These are phyloP conservation scores for Leptographium flavum DNA, from an alignment of 2,329 filamentous ascomycete species.

Conservation along the genomic window DNA sequence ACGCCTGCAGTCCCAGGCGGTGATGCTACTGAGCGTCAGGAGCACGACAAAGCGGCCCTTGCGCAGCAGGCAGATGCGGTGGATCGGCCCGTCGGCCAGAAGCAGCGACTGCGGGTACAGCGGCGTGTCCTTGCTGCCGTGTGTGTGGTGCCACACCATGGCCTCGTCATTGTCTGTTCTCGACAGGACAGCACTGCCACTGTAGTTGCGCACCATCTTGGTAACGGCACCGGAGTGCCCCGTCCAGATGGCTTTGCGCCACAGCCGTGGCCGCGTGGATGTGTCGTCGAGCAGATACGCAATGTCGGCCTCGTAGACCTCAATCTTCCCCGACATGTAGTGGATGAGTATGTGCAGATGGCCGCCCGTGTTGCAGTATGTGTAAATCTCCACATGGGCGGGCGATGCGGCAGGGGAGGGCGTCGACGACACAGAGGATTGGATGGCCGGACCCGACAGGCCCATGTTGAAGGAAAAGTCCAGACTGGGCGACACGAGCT, in stretches of 20 bases:
- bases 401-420: neutral
- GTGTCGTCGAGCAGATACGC: constrained; percentile 68
- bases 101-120: constrained; percentile 36
- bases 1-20: constrained; percentile 65
- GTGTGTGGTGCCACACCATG: constrained; percentile 65
- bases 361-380: constrained; percentile 54
- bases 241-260: constrained; percentile 57
- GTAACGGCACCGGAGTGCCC: constrained; percentile 70
- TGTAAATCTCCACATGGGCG: constrained; percentile 52
- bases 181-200: constrained; percentile 67
- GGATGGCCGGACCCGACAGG: neutral
- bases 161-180: constrained; percentile 66
- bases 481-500: constrained; percentile 48
- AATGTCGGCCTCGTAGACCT: constrained; percentile 65
- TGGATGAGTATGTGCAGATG: constrained; percentile 65
- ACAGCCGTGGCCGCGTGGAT: constrained; percentile 44
- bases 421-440: constrained; percentile 5
- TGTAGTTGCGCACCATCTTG: constrained; percentile 77
- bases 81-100: constrained; percentile 58
- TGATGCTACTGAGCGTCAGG: constrained; percentile 54
- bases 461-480: constrained; percentile 23
- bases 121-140: constrained; percentile 30
- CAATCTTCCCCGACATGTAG: constrained; percentile 71
- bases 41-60: constrained; percentile 73
- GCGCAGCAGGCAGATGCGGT: constrained; percentile 63